Percentiles rank a stretch among this genome's conserved stretches.
phyloP scores from a whole-genome alignment of 805 yeast species.

The Kuraishia floccosa region DNA sequence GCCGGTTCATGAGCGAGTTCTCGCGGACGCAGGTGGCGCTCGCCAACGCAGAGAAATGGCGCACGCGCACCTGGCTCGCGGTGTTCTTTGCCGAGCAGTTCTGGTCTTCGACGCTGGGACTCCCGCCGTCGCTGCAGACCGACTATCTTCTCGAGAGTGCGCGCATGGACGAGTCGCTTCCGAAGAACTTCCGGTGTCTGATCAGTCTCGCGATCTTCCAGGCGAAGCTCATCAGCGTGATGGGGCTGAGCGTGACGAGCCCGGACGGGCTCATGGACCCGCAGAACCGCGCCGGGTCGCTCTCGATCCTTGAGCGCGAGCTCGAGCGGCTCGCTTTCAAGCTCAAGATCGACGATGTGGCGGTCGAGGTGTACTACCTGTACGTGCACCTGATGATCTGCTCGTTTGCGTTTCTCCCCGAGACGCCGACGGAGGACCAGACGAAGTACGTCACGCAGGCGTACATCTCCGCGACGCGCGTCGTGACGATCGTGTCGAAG shows the following conservation, averaged over 20 bases:
- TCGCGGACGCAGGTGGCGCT: slow-evolving; percentile 80
- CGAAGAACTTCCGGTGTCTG: slow-evolving; percentile 60
- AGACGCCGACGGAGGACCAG: slow-evolving; percentile 80
- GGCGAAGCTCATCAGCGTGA: slow-evolving; percentile 68
- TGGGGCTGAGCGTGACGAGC: slow-evolving; percentile 78
- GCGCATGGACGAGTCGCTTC: slow-evolving; percentile 51
- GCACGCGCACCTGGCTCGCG: slow-evolving; percentile 88
- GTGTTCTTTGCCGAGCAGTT: slow-evolving; percentile 82
- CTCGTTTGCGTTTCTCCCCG: slow-evolving; percentile 85
- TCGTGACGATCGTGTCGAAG: slow-evolving; percentile 67
- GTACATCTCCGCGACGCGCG: slow-evolving; percentile 68
- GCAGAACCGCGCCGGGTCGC: slow-evolving; percentile 66
- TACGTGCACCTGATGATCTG: slow-evolving; percentile 77
- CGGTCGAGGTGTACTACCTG: slow-evolving; percentile 67
- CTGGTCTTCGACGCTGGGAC: slow-evolving; percentile 80
- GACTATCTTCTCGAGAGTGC: slow-evolving; percentile 79
- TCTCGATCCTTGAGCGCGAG: slow-evolving; percentile 71
- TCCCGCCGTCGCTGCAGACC: slow-evolving; percentile 78
- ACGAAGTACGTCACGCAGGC: slow-evolving; percentile 76
- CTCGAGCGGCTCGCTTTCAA: slow-evolving; percentile 60
- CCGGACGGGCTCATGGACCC: slow-evolving; percentile 89
- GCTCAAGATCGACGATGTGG: slow-evolving; percentile 52
- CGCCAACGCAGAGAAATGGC: slow-evolving; percentile 89
- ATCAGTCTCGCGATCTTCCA: slow-evolving; percentile 73
- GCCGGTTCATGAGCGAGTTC: slow-evolving; percentile 83